A percentile compares a stretch with the other conserved stretches of the same genome.
Conservation (phyloP, 805 yeast species). For the Sungouiozyma intestinalis region DNA sequence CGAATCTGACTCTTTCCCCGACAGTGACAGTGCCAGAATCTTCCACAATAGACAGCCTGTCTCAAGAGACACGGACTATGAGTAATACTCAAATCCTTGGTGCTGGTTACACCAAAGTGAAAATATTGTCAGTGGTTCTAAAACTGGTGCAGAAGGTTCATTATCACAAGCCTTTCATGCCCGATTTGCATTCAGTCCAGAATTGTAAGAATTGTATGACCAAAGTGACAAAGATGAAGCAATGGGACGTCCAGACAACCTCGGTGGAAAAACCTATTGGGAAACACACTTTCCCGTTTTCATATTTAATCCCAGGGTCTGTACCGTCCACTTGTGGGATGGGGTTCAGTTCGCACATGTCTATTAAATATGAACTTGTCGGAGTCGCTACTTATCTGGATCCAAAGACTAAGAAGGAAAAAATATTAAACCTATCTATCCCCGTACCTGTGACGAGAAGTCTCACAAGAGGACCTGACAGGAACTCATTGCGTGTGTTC, state of each 20-base stretch:
- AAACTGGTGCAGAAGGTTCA: conserved; percentile 62
- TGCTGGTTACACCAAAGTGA: conserved; percentile 33
- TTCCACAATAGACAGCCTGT: not conserved
- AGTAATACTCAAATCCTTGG: conserved; percentile 1
- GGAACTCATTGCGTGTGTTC: conserved; percentile 79
- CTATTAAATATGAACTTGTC: conserved; percentile 64
- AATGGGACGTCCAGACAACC: conserved; percentile 74
- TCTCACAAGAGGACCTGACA: conserved; percentile 69
- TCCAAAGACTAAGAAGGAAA: conserved; percentile 21
- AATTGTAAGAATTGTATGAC: conserved; percentile 50
- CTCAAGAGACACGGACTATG: conserved; percentile 3
- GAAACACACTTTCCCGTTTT: conserved; percentile 82
- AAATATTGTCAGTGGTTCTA: conserved; percentile 49
- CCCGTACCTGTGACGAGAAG: conserved; percentile 72
- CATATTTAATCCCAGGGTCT: conserved; percentile 79
- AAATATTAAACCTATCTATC: conserved; percentile 36
- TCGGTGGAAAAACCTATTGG: conserved; percentile 53
- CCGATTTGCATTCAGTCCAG: conserved; percentile 37
- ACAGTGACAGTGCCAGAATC: not conserved
- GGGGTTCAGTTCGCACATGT: conserved; percentile 41
- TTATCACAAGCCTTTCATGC: conserved; percentile 55
- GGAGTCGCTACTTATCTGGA: conserved; percentile 44
- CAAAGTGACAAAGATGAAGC: conserved; percentile 53
- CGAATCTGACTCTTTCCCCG: conserved; percentile 3
- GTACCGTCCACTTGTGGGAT: conserved; percentile 65